Base-by-base conservation (phyloP, 345 rosid genomes). In the Euphorbia pulcherrima region DNA sequence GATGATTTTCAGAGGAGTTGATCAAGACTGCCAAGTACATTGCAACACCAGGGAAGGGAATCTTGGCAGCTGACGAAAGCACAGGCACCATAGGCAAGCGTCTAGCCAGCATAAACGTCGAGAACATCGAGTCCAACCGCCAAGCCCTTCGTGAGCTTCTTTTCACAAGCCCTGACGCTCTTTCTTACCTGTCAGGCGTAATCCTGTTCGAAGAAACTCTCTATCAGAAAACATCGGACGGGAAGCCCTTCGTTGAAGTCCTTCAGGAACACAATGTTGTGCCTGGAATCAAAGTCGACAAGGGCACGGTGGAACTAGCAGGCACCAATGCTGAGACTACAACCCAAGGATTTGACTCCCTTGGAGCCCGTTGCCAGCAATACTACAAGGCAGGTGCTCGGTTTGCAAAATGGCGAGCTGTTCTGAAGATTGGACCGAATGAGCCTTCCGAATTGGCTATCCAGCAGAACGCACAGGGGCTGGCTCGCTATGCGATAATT, bases 21-120 rank as follows among this genome's bases (percentile, higher is more conserved):
- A 86, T 90, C 75, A 83, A 86, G 96, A 90, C 82, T 2, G 96
- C 98, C 74, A 90, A 86, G 84, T 85, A 83, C 86, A 93, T 93
- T 52, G 98, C 97, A 70, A 86, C 94, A 0, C 94, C 97, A 0
- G 97, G 97, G 60, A 93, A 90, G 71, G 98, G 97, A 7, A 93
- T 93, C 57, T 70, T 93, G 76, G 98, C 98, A 0, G 98, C 98
- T 4, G 97, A 93, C 26, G 97, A 90, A 87, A 93, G 97, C 83
- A 93, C 96, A 0, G 97, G 99, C 69, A 93, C 98, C 76, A 90
- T 93, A 0, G 97, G 98, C 48, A 93, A 90, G 86, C 92, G 98
- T 60, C 83, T 93, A 13, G 67, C 97, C 17, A 76, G 98, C 85
- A 90, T 93, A 72, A 90, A 84, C 52, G 92, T 93, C 2, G 98